Conservation (phyloP, 108 stramenopile genomes). For the Aurantiochytrium sp. region DNA sequence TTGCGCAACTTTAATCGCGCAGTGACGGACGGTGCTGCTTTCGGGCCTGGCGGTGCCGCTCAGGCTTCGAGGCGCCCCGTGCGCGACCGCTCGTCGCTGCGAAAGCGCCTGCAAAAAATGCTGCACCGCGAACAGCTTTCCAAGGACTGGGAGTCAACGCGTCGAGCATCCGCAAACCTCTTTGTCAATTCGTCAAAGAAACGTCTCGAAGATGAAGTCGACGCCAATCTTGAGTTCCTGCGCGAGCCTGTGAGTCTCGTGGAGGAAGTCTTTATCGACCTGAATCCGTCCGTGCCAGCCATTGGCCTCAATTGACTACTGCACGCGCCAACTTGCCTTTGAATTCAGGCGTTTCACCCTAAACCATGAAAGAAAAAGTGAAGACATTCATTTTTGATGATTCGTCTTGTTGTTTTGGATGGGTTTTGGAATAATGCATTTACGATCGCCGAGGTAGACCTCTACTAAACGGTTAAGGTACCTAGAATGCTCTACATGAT, state of each 20-base stretch:
- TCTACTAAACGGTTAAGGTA: too few species aligned
- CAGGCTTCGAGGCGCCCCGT: neutral
- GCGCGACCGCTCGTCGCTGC: neutral
- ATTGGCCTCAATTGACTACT: neutral
- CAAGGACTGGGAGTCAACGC: neutral
- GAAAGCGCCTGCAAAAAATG: slow-evolving; percentile 11
- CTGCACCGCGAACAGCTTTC: neutral
- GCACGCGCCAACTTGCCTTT: neutral
- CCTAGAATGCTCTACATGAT: too few species aligned
- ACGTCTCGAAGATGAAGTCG: neutral
- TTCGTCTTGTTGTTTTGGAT: too few species aligned
- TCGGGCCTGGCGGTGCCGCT: neutral
- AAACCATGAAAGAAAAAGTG: too few species aligned
- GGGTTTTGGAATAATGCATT: too few species aligned
- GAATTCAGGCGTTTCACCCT: too few species aligned
- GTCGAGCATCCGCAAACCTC: neutral
- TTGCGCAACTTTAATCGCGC: neutral
- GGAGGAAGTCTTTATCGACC: neutral
- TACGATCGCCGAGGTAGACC: too few species aligned
- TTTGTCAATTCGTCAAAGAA: neutral
- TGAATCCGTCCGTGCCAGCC: neutral
- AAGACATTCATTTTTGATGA: too few species aligned
- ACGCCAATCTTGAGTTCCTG: neutral
- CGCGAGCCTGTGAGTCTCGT: neutral
- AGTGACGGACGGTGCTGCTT: neutral